phyloP scores from a whole-genome alignment of 2,329 filamentous ascomycete species.

The Alternaria ventricosa region DNA sequence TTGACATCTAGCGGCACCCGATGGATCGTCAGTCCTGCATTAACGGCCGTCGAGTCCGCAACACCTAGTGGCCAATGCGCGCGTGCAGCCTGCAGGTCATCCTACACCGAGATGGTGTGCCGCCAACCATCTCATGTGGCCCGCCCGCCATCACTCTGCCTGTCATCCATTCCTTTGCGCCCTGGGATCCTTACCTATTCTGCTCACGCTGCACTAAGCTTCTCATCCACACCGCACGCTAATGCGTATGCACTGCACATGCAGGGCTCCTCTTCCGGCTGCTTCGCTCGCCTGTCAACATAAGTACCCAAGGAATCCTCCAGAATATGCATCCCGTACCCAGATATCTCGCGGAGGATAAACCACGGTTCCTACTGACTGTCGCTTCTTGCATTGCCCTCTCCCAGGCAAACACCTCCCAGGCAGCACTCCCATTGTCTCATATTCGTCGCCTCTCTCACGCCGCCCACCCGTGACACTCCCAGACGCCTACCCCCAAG shows the following conservation, averaged over 20 bases:
- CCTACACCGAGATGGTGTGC: conserved; percentile 28
- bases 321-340: conserved; percentile 19
- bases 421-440: conserved; percentile 41
- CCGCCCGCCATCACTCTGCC: conserved; percentile 35
- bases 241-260: conserved; percentile 36
- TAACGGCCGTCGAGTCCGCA: conserved; percentile 35
- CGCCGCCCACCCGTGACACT: conserved; percentile 42
- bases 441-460: conserved; percentile 23
- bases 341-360: conserved; percentile 33
- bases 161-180: conserved; percentile 41
- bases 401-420: conserved; percentile 33
- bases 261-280: conserved; percentile 23
- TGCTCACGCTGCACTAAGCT: conserved; percentile 45
- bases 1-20: conserved; percentile 18
- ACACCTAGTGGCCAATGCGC: conserved; percentile 34
- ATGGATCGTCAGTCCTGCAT: conserved; percentile 45
- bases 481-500: conserved; percentile 32
- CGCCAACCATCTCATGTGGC: conserved; percentile 30
- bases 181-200: conserved; percentile 38
- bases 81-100: conserved; percentile 39
- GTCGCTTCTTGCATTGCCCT: conserved; percentile 24
- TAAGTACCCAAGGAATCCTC: conserved; percentile 38
- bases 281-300: conserved; percentile 28
- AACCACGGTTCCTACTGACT: conserved; percentile 15
- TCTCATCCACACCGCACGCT: conserved; percentile 44